Conservation (phyloP, 768 basidiomycete species). For the Mycena sanguinolenta region DNA sequence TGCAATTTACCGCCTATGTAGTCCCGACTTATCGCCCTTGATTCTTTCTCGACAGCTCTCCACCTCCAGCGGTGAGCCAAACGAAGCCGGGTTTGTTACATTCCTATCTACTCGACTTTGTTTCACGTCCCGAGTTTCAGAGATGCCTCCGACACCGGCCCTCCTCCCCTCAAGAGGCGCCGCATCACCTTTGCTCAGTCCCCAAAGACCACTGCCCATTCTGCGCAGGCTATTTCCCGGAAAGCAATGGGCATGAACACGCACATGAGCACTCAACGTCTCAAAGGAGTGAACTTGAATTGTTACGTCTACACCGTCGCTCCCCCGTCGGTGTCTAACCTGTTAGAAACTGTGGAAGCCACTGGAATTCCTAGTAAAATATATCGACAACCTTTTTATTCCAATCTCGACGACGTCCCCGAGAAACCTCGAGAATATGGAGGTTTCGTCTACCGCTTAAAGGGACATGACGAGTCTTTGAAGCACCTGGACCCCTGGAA, state of each 20-base stretch:
- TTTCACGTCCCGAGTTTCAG: conserved; percentile 23
- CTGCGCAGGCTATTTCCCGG: conserved; percentile 18
- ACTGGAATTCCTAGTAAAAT: conserved; percentile 68
- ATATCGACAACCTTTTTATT: conserved; percentile 88
- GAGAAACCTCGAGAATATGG: conserved; percentile 80
- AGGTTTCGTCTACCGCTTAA: conserved; percentile 80
- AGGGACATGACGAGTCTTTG: conserved; percentile 70
- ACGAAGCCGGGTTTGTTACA: neutral
- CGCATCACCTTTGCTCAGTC: conserved; percentile 38
- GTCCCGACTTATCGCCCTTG: conserved; percentile 16
- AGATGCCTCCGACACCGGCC: conserved; percentile 21
- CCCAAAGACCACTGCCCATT: neutral
- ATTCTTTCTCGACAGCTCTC: conserved; percentile 3
- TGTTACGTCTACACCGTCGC: conserved; percentile 60
- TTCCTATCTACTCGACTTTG: neutral
- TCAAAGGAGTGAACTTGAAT: conserved; percentile 46
- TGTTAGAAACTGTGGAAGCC: conserved; percentile 58
- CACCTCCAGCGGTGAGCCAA: neutral
- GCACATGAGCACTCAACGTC: conserved; percentile 37
- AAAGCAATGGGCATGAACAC: conserved; percentile 20
- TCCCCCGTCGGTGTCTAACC: conserved; percentile 65
- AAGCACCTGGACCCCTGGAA: conserved; percentile 74
- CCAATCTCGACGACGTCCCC: conserved; percentile 77
- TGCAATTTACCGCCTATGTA: neutral
- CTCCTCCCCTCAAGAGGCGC: conserved; percentile 39